Conservation (phyloP, 2,329 filamentous ascomycete species). For the Ophiosphaerella narmari region DNA sequence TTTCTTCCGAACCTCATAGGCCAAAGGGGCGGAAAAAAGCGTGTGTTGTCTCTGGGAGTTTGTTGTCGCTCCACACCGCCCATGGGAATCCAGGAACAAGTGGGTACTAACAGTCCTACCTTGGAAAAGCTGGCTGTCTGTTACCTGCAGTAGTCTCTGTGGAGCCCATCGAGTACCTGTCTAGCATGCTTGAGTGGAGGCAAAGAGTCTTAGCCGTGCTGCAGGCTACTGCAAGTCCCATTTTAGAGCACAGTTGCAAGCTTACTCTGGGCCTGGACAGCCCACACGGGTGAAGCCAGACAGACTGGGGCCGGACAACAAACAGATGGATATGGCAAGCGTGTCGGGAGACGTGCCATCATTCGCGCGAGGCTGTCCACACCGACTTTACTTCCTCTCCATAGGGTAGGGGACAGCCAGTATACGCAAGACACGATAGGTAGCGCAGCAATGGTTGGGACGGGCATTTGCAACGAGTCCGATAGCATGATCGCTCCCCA, state of each 20-base stretch:
- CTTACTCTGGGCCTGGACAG: slow-evolving; percentile 16
- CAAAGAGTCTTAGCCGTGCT: slow-evolving; percentile 19
- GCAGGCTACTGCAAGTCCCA: slow-evolving; percentile 32
- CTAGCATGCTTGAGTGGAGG: slow-evolving; percentile 26
- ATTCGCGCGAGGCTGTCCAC: slow-evolving; percentile 25
- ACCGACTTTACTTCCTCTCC: slow-evolving; percentile 41
- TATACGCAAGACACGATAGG: slow-evolving; percentile 33
- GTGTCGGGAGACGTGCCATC: slow-evolving; percentile 11
- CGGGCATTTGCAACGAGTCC: slow-evolving; percentile 1
- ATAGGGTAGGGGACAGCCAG: slow-evolving; percentile 20
- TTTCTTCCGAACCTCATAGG: slow-evolving; percentile 22
- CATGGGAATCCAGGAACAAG: slow-evolving; percentile 30
- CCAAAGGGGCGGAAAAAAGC: slow-evolving; percentile 14
- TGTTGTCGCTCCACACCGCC: slow-evolving; percentile 39
- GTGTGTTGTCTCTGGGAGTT: slow-evolving; percentile 30
- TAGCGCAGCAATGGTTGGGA: slow-evolving; percentile 8
- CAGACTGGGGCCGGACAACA: slow-evolving; percentile 28
- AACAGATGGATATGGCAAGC: slow-evolving; percentile 22
- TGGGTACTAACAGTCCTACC: slow-evolving; percentile 19
- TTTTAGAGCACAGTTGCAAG: slow-evolving; percentile 6
- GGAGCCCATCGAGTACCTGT: slow-evolving; percentile 26
- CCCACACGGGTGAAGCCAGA: slow-evolving; percentile 12
- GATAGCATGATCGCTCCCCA: slow-evolving; percentile 37
- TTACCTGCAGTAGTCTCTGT: slow-evolving; percentile 38
- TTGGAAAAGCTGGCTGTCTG: slow-evolving; percentile 21